Conservation (phyloP, 495 filamentous ascomycete genomes). For the Massariosphaeria phaeospora region DNA sequence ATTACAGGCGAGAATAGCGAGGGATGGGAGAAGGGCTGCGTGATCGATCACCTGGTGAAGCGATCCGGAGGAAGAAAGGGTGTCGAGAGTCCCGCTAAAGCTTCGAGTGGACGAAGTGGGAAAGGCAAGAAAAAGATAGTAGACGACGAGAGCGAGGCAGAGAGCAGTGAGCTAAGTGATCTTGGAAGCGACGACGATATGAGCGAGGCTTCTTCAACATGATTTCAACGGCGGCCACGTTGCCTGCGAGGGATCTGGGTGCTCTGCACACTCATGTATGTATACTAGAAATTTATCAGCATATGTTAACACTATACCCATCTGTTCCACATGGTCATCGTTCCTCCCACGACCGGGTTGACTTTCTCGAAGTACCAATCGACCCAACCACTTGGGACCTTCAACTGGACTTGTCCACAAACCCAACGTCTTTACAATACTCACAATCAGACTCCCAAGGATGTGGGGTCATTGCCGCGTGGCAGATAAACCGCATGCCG, state of each 20-base stretch:
- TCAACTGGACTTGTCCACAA: too few relatives aligned
- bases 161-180: constrained; percentile 34
- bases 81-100: background rate
- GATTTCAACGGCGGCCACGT: too few relatives aligned
- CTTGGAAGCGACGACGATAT: constrained; percentile 21
- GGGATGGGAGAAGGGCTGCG: constrained; percentile 43
- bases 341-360: too few relatives aligned
- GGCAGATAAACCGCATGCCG: constrained; percentile 4
- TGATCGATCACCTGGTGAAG: constrained; percentile 45
- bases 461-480: background rate
- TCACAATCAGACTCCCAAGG: background rate
- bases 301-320: too few relatives aligned
- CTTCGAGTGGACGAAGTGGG: constrained; percentile 15
- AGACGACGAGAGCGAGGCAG: constrained; percentile 18
- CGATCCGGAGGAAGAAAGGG: constrained; percentile 38
- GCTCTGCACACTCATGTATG: too few relatives aligned
- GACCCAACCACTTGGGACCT: too few relatives aligned
- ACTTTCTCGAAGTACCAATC: too few relatives aligned
- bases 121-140: constrained; percentile 22
- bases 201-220: background rate
- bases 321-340: too few relatives aligned
- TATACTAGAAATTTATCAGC: too few relatives aligned
- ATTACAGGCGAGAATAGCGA: constrained; percentile 37
- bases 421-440: too few relatives aligned
- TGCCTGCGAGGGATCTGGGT: too few relatives aligned